Conservation (phyloP, 176 grass and related monocot genomes). For the Luzula sylvatica region DNA sequence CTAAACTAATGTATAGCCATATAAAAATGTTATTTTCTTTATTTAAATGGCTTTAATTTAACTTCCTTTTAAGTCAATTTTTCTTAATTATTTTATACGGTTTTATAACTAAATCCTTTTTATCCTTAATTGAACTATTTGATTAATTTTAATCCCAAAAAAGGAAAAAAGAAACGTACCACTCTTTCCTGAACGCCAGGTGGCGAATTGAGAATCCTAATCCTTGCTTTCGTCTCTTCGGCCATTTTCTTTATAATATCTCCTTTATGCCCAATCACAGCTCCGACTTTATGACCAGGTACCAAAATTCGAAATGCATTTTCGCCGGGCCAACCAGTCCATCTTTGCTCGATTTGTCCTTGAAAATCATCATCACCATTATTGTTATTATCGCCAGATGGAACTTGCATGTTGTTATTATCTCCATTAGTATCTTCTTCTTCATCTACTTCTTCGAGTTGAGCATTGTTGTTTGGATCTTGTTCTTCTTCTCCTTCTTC, state of each 20-base stretch:
- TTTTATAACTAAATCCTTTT: neutral
- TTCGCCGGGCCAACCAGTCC: conserved; percentile 95
- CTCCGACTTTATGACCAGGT: conserved; percentile 68
- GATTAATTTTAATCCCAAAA: conserved; percentile 1
- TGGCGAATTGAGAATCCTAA: conserved; percentile 87
- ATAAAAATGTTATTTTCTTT: too few relatives aligned
- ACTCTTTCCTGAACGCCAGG: conserved; percentile 72
- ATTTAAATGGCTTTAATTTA: too few relatives aligned
- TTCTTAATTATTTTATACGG: too few relatives aligned
- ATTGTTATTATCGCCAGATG: neutral
- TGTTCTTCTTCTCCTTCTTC: conserved; percentile 13
- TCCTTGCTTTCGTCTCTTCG: conserved; percentile 87
- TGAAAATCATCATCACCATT: conserved; percentile 3
- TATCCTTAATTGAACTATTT: neutral
- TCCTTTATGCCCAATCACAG: conserved; percentile 89
- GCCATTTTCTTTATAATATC: conserved; percentile 93
- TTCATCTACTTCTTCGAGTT: conserved; percentile 8
- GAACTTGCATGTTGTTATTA: neutral
- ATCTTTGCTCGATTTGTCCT: conserved; percentile 45
- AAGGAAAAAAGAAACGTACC: conserved; percentile 45
- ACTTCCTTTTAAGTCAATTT: too few relatives aligned
- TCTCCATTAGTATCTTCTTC: conserved; percentile 7
- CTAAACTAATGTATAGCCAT: too few relatives aligned
- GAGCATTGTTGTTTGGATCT: neutral
- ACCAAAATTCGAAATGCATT: conserved; percentile 79